Evolutionary conservation across 139 green algal genomes (phyloP).

Genomic region (Eudorina sp.): DNA sequence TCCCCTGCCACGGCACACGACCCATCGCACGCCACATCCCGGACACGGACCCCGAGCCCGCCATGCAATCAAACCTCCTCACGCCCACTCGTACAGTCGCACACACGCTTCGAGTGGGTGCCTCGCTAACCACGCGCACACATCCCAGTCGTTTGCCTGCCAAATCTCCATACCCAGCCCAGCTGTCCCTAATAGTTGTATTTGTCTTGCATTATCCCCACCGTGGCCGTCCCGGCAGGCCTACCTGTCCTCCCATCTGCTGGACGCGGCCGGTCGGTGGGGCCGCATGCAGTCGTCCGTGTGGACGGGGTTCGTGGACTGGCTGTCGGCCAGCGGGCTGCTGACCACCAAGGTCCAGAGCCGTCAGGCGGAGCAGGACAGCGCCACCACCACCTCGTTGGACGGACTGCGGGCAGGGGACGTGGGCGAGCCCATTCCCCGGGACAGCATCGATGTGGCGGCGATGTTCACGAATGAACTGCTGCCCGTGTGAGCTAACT

Average conservation of each 20-base stretch:
- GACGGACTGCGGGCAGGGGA: conserved; percentile 77
- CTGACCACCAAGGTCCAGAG: conserved; percentile 72
- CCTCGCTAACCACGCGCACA: no score
- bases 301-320: conserved; percentile 85
- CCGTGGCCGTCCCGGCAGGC: conserved; percentile 25
- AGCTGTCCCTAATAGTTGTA: no score
- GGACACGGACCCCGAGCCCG: no score
- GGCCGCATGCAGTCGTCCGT: conserved; percentile 52
- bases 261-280: conserved; percentile 46
- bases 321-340: conserved; percentile 71
- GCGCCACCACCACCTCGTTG: conserved; percentile 57
- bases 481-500: conserved; percentile 52
- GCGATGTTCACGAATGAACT: conserved; percentile 83
- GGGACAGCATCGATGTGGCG: conserved; percentile 44
- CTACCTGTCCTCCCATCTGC: conserved; percentile 48
- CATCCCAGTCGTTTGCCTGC: no score
- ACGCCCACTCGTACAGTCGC: no score
- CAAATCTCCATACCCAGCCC: no score
- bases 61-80: no score
- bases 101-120: no score
- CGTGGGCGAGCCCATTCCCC: conserved; percentile 69
- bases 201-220: no score
- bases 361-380: not conserved
- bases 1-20: no score
- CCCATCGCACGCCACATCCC: no score